Evolutionary conservation across 305 asterid genomes (phyloP).

Genomic region (Withania somnifera): DNA sequence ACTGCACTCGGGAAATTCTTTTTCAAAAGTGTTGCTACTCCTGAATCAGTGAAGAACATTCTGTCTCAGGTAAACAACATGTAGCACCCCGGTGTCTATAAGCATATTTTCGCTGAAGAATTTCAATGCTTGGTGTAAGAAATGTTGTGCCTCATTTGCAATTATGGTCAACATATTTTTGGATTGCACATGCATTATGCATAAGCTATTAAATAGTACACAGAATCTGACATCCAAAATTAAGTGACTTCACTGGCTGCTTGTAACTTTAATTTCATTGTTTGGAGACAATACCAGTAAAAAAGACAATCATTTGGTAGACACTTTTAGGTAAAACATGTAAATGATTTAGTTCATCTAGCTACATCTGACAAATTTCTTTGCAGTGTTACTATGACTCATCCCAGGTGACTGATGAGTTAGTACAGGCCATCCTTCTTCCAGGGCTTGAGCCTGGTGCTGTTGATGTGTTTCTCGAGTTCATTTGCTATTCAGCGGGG

Average conservation of each 20-base stretch:
- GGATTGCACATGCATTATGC: not conserved
- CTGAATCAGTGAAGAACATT: conserved; percentile 65
- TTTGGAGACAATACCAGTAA: not conserved
- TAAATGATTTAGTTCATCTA: not conserved
- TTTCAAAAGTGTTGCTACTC: conserved; percentile 65
- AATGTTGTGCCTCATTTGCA: not conserved
- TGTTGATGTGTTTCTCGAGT: conserved; percentile 89
- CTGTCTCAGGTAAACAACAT: conserved; percentile 59
- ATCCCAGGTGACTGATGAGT: conserved; percentile 83
- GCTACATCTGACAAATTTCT: not conserved
- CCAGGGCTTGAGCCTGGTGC: conserved; percentile 95
- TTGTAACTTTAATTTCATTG: not conserved
- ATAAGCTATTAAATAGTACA: not conserved
- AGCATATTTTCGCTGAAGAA: not conserved
- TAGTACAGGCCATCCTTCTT: conserved; percentile 66
- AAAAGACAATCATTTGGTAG: not conserved
- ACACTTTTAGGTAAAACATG: not conserved
- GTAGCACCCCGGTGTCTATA: not conserved
- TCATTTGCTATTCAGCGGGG: conserved; percentile 90
- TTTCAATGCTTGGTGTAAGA: not conserved
- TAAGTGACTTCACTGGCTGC: not conserved
- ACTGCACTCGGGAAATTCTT: conserved; percentile 68
- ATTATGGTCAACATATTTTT: not conserved
- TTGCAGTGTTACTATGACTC: conserved; percentile 76
- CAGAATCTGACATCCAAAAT: not conserved